A percentile compares a stretch with the other conserved stretches of the same genome.
Evolutionary conservation across 306 rosid genomes (phyloP).

Genomic region (Corylus americana): DNA sequence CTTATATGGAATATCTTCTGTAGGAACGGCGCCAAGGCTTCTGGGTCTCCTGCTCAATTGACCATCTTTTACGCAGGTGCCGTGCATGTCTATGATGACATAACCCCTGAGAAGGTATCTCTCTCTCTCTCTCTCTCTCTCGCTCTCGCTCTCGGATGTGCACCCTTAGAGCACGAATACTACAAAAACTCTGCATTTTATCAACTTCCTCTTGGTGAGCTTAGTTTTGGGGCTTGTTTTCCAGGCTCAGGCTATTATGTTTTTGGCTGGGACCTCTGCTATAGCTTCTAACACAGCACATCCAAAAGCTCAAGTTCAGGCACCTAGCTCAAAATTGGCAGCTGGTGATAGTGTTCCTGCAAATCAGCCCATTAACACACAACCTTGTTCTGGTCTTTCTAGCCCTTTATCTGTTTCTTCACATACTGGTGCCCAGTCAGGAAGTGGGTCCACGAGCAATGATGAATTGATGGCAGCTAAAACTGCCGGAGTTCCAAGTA

Average conservation of each 20-base stretch:
- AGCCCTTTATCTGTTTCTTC: slow-evolving; percentile 88
- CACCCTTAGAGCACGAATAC: neutral
- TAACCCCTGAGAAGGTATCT: slow-evolving; percentile 76
- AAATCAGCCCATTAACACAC: slow-evolving; percentile 43
- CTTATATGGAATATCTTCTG: slow-evolving; percentile 3
- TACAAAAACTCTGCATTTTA: neutral
- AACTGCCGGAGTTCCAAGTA: slow-evolving; percentile 41
- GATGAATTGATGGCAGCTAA: slow-evolving; percentile 68
- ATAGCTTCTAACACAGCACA: slow-evolving; percentile 40
- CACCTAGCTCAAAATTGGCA: slow-evolving; percentile 50
- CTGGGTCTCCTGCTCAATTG: slow-evolving; percentile 63
- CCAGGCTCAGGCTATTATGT: slow-evolving; percentile 89
- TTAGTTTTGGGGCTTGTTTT: slow-evolving; percentile 32
- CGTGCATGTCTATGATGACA: slow-evolving; percentile 71
- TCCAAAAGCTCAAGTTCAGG: slow-evolving; percentile 48
- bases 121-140: slow-evolving; percentile 7
- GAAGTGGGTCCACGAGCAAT: slow-evolving; percentile 76
- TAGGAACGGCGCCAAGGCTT: slow-evolving; percentile 49
- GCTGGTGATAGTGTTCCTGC: slow-evolving; percentile 41
- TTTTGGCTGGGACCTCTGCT: slow-evolving; percentile 65
- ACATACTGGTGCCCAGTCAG: slow-evolving; percentile 63
- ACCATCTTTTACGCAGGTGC: slow-evolving; percentile 87
- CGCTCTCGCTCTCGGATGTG: neutral
- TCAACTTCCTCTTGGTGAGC: slow-evolving; percentile 15
- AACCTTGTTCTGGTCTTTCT: slow-evolving; percentile 50